Percentiles rank a stretch among this genome's conserved stretches.
Evolutionary conservation across 768 basidiomycete species (phyloP).

Genomic region (Cyathus striatus): DNA sequence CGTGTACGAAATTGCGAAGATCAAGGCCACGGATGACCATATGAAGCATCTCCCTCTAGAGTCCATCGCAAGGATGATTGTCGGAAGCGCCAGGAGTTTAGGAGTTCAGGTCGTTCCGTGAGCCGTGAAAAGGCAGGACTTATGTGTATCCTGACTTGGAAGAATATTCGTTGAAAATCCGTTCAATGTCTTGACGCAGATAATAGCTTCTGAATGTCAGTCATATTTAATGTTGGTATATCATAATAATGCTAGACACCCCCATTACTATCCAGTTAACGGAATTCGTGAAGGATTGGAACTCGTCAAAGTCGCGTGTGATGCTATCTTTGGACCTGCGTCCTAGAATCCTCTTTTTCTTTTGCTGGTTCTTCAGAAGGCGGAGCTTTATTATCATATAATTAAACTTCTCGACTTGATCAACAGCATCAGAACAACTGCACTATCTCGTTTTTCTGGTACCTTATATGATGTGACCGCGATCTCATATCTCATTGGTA

Average conservation of each 20-base stretch:
- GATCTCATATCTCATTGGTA: no score
- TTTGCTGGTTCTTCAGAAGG: conserved; percentile 5
- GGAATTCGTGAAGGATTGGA: no score
- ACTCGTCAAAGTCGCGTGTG: not conserved
- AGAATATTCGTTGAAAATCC: no score
- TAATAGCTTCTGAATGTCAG: no score
- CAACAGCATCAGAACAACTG: conserved; percentile 12
- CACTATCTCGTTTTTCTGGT: not conserved
- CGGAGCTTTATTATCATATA: conserved; percentile 31
- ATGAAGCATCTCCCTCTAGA: conserved; percentile 84
- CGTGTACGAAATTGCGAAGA: conserved; percentile 97
- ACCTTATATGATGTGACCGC: not conserved
- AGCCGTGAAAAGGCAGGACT: no score
- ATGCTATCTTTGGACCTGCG: not conserved
- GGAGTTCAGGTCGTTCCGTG: conserved; percentile 90
- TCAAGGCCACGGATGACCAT: conserved; percentile 89
- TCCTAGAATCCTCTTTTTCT: conserved; percentile 3
- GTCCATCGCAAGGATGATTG: conserved; percentile 80
- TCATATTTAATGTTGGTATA: conserved; percentile 1
- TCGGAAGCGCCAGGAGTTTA: conserved; percentile 85
- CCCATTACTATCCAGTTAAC: no score
- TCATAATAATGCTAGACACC: conserved; percentile 4
- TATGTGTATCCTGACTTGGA: no score
- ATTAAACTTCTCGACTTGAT: conserved; percentile 37
- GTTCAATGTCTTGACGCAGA: no score